Conservation (phyloP, 345 rosid genomes). For the Citrus australasica region DNA sequence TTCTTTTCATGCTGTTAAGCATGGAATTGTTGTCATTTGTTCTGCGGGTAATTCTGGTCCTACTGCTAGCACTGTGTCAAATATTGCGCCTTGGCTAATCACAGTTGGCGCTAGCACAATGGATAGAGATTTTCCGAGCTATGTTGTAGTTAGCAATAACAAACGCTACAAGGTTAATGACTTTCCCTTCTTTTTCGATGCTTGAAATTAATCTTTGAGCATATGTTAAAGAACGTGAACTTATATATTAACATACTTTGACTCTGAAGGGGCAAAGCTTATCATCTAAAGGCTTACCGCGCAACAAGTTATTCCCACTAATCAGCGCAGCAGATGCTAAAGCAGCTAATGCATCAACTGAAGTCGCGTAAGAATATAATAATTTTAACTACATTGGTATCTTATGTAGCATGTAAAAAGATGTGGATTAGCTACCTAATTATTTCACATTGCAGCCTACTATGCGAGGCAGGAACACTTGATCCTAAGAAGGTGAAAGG, state of each 20-base stretch:
- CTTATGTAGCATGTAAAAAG: neutral
- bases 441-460: constrained; percentile 30
- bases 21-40: constrained; percentile 56
- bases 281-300: constrained; percentile 40
- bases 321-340: constrained; percentile 53
- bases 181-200: neutral
- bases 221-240: neutral
- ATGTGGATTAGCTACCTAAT: neutral
- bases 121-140: constrained; percentile 78
- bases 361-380: constrained; percentile 53
- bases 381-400: neutral
- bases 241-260: neutral
- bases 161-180: constrained; percentile 52
- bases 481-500: constrained; percentile 63
- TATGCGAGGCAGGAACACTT: constrained; percentile 55
- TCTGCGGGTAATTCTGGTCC: constrained; percentile 93
- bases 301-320: constrained; percentile 47
- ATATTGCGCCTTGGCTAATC: constrained; percentile 82
- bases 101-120: constrained; percentile 89
- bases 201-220: neutral
- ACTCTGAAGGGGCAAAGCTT: constrained; percentile 73
- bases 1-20: constrained; percentile 70
- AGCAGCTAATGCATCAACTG: constrained; percentile 42
- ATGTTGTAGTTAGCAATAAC: constrained; percentile 54
- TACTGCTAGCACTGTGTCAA: constrained; percentile 50